Evolutionary conservation across 208 protist genomes (phyloP), one percentile per base, ranked within the genome.

Genomic region (Crithidia brevicula): DNA sequence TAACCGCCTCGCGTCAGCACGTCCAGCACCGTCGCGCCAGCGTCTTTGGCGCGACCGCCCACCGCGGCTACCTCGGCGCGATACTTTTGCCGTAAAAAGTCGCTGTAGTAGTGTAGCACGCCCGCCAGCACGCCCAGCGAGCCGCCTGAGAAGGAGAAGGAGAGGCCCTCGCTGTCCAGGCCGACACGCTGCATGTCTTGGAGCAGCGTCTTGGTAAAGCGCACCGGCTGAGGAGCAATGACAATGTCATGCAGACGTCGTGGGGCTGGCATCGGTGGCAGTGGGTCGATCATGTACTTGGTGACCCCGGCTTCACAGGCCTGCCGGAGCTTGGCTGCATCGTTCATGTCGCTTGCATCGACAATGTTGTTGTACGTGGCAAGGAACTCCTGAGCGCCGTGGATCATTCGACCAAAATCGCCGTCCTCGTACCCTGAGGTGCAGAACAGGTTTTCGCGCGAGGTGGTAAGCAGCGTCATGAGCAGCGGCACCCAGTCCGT

Each of bases 51-150:
- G 1, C 52, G 51, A 3, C 52, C 58, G 9, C 59, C 58, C 15
- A 31, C 69, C 31, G 60, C 63, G 38, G 34, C 46, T 20, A 81
- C 49, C 28, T 74, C 72, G 38, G 51, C 57, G 49, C 31, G 53
- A 61, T 80, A 86, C 64, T 71, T 76, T 10, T 53, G 28, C 3
- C 67, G 63, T 25, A 89, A 50, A 15, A 67, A 58, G 53, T 77
- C 78, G 13, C 70, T 60, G 74, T 87, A 87, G 49, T 80, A 78
- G 38, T 66, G 49, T 9, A 91, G 31, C 28, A 84, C 61, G 3
- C 85, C 85, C 4, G 81, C 85, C 68, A 91, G 70, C 50, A 88
- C 72, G 4, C 85, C 85, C 16, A 91, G 43, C 15, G 78, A 78
- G 58, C 85, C 85, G 18, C 81, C 85, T 0, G 85, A 86, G 68